Conservation (phyloP, 352 stramenopile species). For the Discostella stelligera region DNA sequence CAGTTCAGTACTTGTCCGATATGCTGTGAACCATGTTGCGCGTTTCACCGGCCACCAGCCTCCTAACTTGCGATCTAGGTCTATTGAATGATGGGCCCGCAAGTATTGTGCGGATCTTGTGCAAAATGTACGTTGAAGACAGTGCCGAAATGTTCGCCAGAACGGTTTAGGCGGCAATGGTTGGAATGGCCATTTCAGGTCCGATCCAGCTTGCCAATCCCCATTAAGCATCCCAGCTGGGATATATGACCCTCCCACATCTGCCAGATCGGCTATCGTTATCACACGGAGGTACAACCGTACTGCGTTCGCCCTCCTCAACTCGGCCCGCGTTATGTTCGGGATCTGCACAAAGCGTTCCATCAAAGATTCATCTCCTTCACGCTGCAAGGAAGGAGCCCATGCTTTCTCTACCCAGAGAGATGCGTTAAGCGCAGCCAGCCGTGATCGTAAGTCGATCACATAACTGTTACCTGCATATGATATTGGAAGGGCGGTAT, state of each 20-base stretch:
- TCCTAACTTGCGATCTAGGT: too few relatives aligned
- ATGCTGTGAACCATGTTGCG: too few relatives aligned
- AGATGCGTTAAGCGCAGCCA: too few relatives aligned
- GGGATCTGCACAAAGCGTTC: conserved; percentile 3
- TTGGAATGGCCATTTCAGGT: too few relatives aligned
- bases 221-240: conserved; percentile 1
- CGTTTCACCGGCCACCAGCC: too few relatives aligned
- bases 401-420: too few relatives aligned
- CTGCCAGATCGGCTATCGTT: conserved; percentile 2
- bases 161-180: background rate
- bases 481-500: too few relatives aligned
- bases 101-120: background rate
- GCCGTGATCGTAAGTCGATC: too few relatives aligned
- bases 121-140: background rate
- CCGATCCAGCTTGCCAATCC: too few relatives aligned
- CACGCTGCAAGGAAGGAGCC: conserved; percentile 9
- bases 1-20: too few relatives aligned
- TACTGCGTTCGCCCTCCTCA: too few relatives aligned
- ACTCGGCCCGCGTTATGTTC: background rate
- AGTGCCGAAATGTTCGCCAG: conserved; percentile 9
- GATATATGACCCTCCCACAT: background rate
- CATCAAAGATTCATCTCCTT: conserved; percentile 20
- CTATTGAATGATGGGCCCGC: background rate
- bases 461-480: too few relatives aligned
- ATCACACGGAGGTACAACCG: background rate